Evolutionary conservation across 768 basidiomycete genomes (phyloP).

Genomic region (Cyathus striatus): DNA sequence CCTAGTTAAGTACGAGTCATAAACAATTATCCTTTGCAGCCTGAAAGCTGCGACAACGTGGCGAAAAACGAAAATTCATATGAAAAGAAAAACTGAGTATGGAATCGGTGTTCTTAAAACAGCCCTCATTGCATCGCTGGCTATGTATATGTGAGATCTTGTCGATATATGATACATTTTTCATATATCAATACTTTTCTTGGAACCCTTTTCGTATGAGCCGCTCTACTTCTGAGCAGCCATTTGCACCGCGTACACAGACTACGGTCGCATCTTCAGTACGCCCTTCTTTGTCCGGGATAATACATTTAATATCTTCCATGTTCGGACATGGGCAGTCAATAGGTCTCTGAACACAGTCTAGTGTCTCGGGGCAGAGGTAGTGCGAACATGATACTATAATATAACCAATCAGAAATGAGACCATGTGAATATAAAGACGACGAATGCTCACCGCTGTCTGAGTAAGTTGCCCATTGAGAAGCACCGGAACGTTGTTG

Average conservation of each 20-base stretch:
- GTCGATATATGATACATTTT: no score
- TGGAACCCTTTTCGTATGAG: constrained; percentile 36
- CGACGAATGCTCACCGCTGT: constrained; percentile 46
- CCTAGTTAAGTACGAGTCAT: no score
- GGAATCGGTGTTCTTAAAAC: no score
- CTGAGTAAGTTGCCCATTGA: constrained; percentile 64
- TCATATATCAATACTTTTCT: no score
- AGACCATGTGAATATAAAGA: not conserved
- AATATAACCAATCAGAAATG: not conserved
- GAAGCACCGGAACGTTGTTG: constrained; percentile 49
- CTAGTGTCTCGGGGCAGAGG: constrained; percentile 69
- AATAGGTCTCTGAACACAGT: constrained; percentile 56
- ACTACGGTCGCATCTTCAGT: constrained; percentile 53
- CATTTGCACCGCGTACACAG: constrained; percentile 62
- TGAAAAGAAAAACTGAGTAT: no score
- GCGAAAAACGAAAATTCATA: no score
- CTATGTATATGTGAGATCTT: not conserved
- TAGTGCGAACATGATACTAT: constrained; percentile 71
- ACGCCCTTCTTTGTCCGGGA: constrained; percentile 56
- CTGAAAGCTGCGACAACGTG: no score
- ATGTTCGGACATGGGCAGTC: constrained; percentile 77
- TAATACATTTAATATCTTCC: constrained; percentile 71
- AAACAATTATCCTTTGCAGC: no score
- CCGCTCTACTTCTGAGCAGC: constrained; percentile 58
- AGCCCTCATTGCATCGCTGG: no score